These are phyloP conservation scores for Hirschioporus abietinus DNA, from an alignment of 768 basidiomycete genomes.

Conservation along the genomic window DNA sequence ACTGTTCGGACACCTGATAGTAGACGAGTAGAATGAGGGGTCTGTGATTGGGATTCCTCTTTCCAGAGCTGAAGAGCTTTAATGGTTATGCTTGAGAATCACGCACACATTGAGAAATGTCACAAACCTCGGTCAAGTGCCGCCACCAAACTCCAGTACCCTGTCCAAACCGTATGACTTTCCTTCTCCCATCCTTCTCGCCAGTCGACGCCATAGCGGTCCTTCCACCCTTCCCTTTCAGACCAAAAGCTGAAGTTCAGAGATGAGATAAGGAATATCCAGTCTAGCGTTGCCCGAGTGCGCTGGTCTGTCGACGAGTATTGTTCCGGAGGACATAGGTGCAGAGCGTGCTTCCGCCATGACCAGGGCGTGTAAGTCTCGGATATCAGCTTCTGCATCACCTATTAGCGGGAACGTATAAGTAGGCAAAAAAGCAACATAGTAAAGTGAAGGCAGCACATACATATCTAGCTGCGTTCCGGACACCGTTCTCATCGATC, in stretches of 20 bases:
- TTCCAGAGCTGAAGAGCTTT: constrained; percentile 54
- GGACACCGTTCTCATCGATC: constrained; percentile 56
- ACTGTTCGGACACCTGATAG: constrained; percentile 61
- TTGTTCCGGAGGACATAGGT: constrained; percentile 66
- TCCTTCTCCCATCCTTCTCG: constrained; percentile 56
- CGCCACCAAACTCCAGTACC: constrained; percentile 86
- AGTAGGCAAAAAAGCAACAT: constrained; percentile 4
- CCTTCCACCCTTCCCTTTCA: constrained; percentile 48
- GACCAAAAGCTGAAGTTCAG: constrained; percentile 93
- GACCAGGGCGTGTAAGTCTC: constrained; percentile 75
- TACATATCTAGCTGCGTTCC: constrained; percentile 63
- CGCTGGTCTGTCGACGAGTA: constrained; percentile 47
- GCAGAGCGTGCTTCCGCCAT: constrained; percentile 74
- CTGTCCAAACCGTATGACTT: constrained; percentile 56
- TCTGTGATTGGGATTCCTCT: constrained; percentile 73
- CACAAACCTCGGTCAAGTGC: constrained; percentile 70
- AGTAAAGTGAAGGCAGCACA: constrained; percentile 13
- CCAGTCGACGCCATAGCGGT: constrained; percentile 79
- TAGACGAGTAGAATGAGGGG: constrained; percentile 73
- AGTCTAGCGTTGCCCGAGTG: constrained; percentile 61
- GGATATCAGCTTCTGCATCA: constrained; percentile 47
- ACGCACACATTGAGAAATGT: constrained; percentile 5
- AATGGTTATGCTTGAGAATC: not conserved
- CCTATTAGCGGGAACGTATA: constrained; percentile 36
- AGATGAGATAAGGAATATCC: constrained; percentile 85